Evolutionary conservation across 305 asterid genomes (phyloP), one percentile per base, ranked within the genome.

Genomic region (Fraxinus nigra): DNA sequence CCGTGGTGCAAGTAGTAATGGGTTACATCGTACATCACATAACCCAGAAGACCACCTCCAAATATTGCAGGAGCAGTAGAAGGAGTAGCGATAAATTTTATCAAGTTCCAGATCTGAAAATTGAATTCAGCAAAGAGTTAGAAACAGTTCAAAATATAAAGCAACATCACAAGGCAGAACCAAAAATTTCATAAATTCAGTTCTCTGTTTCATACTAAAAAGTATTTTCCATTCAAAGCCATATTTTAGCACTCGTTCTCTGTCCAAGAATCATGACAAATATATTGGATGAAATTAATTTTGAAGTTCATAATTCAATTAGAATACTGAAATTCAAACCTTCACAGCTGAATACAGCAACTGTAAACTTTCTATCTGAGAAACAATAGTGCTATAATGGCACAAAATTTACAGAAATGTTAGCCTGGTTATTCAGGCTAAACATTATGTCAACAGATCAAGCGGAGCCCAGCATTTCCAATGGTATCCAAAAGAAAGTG

Each of bases 1-100:
- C 90, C 94, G 26, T 95, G 97, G 89, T 95, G 99, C 89, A 95
- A 86, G 78, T 93, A 95, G 89, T 95, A 95, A 88, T 95, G 98
- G 67, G 97, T 95, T n/a, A 92, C 92, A 22, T 95, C 99, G 75
- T 93, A 95, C 89, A 95, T 90, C 84, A 95, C 97, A 54, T 95
- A 95, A 37, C 97, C 98, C 30, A 95, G 87, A 56, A 95, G 87
- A 74, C 92, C 94, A 72, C 98, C 98, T 54, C 90, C 98, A 82
- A 93, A 92, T 63, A 92, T 40, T 73, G 93, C 95, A 46, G 97
- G 98, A 40, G 95, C 83, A 65, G 90, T 87, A 22, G 95, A 61
- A 61, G 97, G 91, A 77, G 97, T 86, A 32, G 94, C 80, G 1
- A 91, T 6, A 73, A 90, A 76, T 82, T 84, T 93, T 43, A 91